Conservation (phyloP, 345 rosid genomes). For the Geranium brycei region DNA sequence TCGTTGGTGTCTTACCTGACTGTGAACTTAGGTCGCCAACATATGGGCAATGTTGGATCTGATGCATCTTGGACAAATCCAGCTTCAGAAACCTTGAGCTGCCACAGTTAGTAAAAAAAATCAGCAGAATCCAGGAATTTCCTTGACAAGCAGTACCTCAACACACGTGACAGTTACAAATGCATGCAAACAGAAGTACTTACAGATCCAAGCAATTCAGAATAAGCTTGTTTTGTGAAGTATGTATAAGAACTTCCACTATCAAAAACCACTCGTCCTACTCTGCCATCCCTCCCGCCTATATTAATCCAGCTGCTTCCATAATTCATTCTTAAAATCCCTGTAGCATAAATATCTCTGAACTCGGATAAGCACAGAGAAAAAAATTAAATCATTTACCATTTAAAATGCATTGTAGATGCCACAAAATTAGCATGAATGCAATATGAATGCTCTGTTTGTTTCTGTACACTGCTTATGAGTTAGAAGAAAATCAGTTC, state of each 20-base stretch:
- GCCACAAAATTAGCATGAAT: too few species aligned
- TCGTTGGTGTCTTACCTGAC: constrained; percentile 36
- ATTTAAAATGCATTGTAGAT: neutral
- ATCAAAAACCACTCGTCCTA: constrained; percentile 46
- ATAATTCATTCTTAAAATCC: constrained; percentile 46
- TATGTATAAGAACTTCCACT: constrained; percentile 92
- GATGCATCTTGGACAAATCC: constrained; percentile 44
- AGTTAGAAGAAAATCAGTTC: too few species aligned
- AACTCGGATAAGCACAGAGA: constrained; percentile 3
- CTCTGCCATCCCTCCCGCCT: constrained; percentile 27
- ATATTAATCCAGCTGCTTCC: constrained; percentile 45
- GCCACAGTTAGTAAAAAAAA: constrained; percentile 12
- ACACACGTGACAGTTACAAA: neutral
- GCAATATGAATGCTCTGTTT: too few species aligned
- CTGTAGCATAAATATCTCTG: constrained; percentile 51
- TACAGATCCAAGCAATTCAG: constrained; percentile 56
- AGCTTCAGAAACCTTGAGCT: constrained; percentile 38
- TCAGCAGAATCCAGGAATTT: neutral
- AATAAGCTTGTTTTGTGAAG: constrained; percentile 59
- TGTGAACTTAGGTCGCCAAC: constrained; percentile 48
- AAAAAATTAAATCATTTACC: neutral
- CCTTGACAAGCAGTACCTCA: neutral
- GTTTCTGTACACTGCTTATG: too few species aligned
- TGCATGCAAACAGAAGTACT: constrained; percentile 15
- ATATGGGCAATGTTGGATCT: constrained; percentile 62